Evolutionary conservation across 2,329 filamentous ascomycete genomes (phyloP).

Genomic region (Hypoxylon sp.): DNA sequence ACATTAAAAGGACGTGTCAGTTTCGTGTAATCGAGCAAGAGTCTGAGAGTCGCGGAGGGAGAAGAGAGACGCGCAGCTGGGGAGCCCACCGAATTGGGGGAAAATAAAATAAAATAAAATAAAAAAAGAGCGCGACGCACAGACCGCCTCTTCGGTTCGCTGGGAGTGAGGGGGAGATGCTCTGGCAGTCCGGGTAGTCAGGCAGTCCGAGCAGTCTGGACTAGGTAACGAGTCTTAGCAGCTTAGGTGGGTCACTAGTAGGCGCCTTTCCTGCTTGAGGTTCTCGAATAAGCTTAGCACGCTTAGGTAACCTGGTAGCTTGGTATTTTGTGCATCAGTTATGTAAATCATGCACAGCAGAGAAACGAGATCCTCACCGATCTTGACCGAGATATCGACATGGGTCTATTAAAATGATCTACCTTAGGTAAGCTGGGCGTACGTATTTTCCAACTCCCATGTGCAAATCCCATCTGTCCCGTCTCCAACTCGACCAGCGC

Average conservation of each 20-base stretch:
- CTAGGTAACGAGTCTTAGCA: no score
- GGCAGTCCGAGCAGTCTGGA: no score
- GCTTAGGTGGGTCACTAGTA: no score
- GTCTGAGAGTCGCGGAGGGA: conserved; percentile 28
- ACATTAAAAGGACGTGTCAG: conserved; percentile 48
- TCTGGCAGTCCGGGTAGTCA: background rate
- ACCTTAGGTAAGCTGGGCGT: background rate
- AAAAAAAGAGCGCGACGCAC: conserved; percentile 21
- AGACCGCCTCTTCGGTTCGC: conserved; percentile 11
- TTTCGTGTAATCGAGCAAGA: conserved; percentile 46
- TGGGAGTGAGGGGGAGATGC: conserved; percentile 26
- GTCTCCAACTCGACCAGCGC: background rate
- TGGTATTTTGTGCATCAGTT: no score
- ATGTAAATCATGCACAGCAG: background rate
- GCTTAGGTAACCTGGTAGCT: no score
- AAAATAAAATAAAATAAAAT: conserved; percentile 6
- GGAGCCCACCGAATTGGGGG: conserved; percentile 11
- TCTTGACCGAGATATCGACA: background rate
- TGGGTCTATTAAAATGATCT: background rate
- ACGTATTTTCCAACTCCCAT: background rate
- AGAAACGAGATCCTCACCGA: background rate
- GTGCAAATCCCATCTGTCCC: background rate
- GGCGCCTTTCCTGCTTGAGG: no score
- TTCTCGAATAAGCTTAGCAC: no score
- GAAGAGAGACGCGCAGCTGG: conserved; percentile 3